Base-by-base conservation (phyloP, 2,329 filamentous ascomycete species). In the Neospermospora avenae region DNA sequence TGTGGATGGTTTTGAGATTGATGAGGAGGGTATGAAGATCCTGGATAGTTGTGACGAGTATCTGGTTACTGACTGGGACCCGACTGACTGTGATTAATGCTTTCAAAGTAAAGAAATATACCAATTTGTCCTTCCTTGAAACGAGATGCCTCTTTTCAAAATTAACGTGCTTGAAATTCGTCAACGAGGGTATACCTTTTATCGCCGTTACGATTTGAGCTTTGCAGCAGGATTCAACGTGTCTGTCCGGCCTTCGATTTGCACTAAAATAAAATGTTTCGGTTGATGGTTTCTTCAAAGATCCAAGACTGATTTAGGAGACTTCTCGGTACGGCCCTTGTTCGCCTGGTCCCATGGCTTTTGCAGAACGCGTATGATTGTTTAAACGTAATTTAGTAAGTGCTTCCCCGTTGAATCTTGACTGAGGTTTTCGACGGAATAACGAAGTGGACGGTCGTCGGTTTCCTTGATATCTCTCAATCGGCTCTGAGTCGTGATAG, bases 1-100 rank as follows among this genome's bases (percentile, higher is more conserved):
- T 39, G 78, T 91, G 13, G 81, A 79, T 1, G 75, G 77, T 0
- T 86, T 90, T 64, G 78, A 81, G 57, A 86, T 92, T 55, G 79
- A 79, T 0, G 76, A 79, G n/a, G 77, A 73, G n/a, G 87, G 91
- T 70, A 81, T 91, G 80, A 72, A 78, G 66, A 74, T 55, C 4
- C 75, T 92, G 79, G 85, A 90, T 69, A 78, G 68, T 0, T 74
- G 91, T 54, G 88, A 92, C 72, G 89, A 93, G 75, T 81, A 84
- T 68, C 77, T 92, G 25, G 87, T 91, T 1, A 91, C 88, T 1
- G 87, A 88, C 76, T 82, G 83, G 84, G 78, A 81, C 69, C 78
- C 78, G 63, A 80, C 78, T 22, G 72, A 77, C 69, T 71, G 68
- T 52, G 68, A 70, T 57, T 75, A 22, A 57, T 35, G 25, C 11